Evolutionary conservation across 371 early-diverging fungal genomes (phyloP), one percentile per base, ranked within the genome.

Genomic region (Thermomucor indicae-seudaticae): DNA sequence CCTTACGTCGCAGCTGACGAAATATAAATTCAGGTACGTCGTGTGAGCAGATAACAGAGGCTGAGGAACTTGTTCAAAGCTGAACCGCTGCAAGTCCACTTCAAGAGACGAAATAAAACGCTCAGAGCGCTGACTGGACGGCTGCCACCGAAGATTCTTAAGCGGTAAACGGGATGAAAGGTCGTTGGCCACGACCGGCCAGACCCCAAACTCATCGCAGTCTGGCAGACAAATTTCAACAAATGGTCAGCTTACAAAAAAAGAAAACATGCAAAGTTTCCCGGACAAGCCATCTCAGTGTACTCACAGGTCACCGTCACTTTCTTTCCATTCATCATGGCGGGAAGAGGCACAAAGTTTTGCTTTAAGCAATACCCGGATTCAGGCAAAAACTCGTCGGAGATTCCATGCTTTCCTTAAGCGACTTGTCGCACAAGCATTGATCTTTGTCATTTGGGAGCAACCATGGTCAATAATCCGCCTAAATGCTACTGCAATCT

Each of bases 61-160:
- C 24, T 77, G 60, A 10, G 84, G 67, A 2, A 77, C 66, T 47
- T 54, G 53, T n/a, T 76, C 77, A 44, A 64, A 51, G 16, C 64
- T 72, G 55, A 84, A 91, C 4, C 82, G 80, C 48, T 76, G 81
- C 23, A 91, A 51, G 37, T 87, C 86, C 0, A 91, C 78, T 44
- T 87, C 86, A 12, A 93, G 69, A 20, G 71, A 67, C 32, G 69
- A 64, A 34, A 82, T 77, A 19, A 79, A 60, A 23, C 88, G 79
- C 29, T 73, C 78, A 22, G 84, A 64, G 29, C 85, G 76, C 51
- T 81, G 78, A 49, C 81, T 78, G 17, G 89, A 84, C 16, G 90
- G 85, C 51, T 85, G 85, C 93, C 94, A 96, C 31, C 80, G 74
- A 16, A 96, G 59, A 58, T 89, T 89, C 34, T 86, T 80, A 39